A percentile compares a stretch with the other conserved stretches of the same genome.
Conservation (phyloP, 2,329 filamentous ascomycete species). For the Xylariaceae sp. region DNA sequence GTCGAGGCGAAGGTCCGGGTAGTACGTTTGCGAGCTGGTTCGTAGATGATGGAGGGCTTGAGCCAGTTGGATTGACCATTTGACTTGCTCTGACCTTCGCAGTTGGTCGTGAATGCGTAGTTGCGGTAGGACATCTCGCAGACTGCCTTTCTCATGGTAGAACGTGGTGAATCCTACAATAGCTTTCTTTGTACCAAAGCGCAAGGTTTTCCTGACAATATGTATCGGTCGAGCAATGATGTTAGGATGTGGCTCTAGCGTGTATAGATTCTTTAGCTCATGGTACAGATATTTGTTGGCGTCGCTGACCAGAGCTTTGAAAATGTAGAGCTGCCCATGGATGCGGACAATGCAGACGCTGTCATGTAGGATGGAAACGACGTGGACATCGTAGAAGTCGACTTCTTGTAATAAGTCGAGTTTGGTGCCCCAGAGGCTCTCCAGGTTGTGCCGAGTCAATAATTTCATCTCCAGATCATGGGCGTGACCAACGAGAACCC, state of each 20-base stretch:
- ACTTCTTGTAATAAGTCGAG: constrained; percentile 41
- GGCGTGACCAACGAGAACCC: constrained; percentile 43
- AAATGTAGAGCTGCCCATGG: constrained; percentile 40
- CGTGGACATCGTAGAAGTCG: constrained; percentile 45
- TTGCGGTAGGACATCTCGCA: constrained; percentile 52
- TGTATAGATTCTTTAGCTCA: constrained; percentile 53
- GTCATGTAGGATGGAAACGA: constrained; percentile 53
- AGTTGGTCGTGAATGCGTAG: constrained; percentile 43
- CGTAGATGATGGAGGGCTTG: constrained; percentile 48
- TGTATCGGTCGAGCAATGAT: constrained; percentile 49
- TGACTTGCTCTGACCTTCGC: constrained; percentile 39
- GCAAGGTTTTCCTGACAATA: constrained; percentile 51
- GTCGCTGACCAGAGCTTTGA: constrained; percentile 55
- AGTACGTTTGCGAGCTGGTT: constrained; percentile 42
- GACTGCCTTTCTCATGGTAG: constrained; percentile 48
- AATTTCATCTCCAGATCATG: constrained; percentile 51
- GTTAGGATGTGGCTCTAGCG: constrained; percentile 46
- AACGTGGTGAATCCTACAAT: constrained; percentile 54
- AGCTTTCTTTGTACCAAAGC: constrained; percentile 51
- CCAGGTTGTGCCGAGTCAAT: constrained; percentile 38
- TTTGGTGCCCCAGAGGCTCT: constrained; percentile 38
- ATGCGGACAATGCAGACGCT: constrained; percentile 53
- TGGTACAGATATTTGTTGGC: constrained; percentile 60
- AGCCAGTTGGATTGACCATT: constrained; percentile 51
- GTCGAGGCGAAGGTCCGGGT: constrained; percentile 56